Percentiles rank a stretch among this genome's conserved stretches.
Conservation (phyloP, 495 filamentous ascomycete genomes). For the Geoglossum glabrum region DNA sequence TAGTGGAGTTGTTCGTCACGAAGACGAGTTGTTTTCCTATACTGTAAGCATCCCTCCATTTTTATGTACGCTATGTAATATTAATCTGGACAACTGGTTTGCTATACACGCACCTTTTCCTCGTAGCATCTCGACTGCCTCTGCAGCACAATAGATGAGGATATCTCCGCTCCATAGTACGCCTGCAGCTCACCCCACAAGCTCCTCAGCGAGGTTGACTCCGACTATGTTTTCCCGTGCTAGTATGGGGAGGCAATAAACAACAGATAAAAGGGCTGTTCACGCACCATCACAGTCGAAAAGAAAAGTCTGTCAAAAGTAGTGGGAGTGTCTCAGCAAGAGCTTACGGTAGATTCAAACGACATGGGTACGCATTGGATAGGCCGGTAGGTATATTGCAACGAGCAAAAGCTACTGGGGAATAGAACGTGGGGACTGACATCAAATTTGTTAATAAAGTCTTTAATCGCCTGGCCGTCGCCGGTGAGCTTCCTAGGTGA, state of each 20-base stretch:
- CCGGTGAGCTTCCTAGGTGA: conserved; percentile 60
- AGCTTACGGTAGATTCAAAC: background rate
- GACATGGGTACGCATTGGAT: background rate
- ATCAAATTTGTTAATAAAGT: conserved; percentile 80
- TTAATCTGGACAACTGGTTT: no score
- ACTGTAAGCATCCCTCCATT: no score
- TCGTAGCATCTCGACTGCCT: conserved; percentile 64
- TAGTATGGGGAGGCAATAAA: no score
- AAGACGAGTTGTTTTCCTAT: conserved; percentile 84
- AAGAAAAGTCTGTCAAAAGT: conserved; percentile 55
- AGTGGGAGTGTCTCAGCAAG: conserved; percentile 3
- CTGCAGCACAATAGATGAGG: conserved; percentile 60
- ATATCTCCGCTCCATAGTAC: conserved; percentile 93
- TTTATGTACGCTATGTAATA: no score
- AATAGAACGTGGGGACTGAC: conserved; percentile 24
- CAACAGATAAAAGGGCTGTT: no score
- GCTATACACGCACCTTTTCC: conserved; percentile 43
- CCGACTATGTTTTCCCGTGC: background rate
- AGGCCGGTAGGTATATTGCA: no score
- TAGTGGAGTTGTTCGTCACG: conserved; percentile 97
- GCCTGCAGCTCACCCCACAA: conserved; percentile 38
- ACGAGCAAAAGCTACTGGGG: no score
- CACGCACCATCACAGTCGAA: conserved; percentile 98
- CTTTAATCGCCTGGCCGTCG: conserved; percentile 47
- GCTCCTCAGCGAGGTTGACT: background rate